Conservation (phyloP, 495 filamentous ascomycete genomes). For the Aspergillus biplanus region DNA sequence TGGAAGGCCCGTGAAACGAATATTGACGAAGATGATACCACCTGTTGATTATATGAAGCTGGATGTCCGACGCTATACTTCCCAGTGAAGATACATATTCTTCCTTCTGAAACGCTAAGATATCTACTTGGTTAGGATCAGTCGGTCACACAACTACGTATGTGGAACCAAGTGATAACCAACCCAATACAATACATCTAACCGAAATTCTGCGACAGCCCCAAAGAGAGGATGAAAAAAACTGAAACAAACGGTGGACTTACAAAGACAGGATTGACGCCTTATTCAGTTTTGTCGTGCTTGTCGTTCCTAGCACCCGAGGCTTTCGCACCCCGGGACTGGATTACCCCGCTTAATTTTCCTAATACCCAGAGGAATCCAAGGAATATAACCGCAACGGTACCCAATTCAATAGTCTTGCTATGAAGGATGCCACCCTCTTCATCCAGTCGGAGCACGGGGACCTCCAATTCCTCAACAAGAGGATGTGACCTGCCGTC, state of each 20-base stretch:
- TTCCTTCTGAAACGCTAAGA: not conserved
- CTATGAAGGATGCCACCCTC: conserved; percentile 52
- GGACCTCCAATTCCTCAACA: conserved; percentile 67
- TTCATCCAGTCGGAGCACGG: conserved; percentile 60
- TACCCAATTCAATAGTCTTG: conserved; percentile 70
- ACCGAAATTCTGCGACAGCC: not conserved
- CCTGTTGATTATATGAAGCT: not conserved
- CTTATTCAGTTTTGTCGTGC: conserved; percentile 34
- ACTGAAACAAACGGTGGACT: conserved; percentile 8
- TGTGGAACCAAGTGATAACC: not conserved
- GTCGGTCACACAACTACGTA: not conserved
- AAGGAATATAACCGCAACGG: conserved; percentile 65
- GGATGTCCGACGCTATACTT: no score
- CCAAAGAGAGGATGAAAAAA: not conserved
- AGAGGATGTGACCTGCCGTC: conserved; percentile 33
- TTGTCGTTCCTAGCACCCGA: conserved; percentile 19
- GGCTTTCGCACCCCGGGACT: conserved; percentile 26
- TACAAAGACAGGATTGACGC: not conserved
- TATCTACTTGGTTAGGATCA: not conserved
- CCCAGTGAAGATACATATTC: not conserved
- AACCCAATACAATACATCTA: conserved; percentile 2
- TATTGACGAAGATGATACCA: not conserved
- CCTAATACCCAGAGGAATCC: conserved; percentile 79
- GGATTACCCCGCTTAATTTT: conserved; percentile 57
- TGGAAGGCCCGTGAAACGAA: conserved; percentile 32